Conservation (phyloP, 257 asterid species). For the Solanum stenotomum region DNA sequence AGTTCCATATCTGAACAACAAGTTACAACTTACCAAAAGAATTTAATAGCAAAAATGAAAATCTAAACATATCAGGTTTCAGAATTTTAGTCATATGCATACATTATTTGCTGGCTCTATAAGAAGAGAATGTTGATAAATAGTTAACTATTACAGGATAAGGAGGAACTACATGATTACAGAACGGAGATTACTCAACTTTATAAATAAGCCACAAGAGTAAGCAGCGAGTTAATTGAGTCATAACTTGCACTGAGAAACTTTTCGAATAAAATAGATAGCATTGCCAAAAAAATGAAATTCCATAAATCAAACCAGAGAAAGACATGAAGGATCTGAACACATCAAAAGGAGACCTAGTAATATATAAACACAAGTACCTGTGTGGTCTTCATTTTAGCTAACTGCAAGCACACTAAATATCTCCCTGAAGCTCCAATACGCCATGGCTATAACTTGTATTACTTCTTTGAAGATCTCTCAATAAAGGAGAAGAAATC, state of each 20-base stretch:
- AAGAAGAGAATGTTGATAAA: background rate
- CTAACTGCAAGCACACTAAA: conserved; percentile 3
- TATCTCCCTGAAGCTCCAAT: background rate
- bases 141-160: background rate
- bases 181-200: background rate
- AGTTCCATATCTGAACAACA: background rate
- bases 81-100: background rate
- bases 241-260: background rate
- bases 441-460: background rate
- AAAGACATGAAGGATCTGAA: background rate
- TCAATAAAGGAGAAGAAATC: background rate
- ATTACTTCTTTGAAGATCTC: background rate
- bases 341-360: background rate
- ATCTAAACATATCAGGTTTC: background rate
- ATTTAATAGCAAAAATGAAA: background rate
- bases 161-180: background rate
- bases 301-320: background rate
- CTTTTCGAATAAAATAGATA: background rate
- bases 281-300: background rate
- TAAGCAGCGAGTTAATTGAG: background rate
- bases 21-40: background rate
- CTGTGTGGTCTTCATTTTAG: conserved; percentile 8
- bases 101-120: background rate
- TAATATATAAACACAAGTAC: background rate
- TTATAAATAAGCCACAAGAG: background rate